Base-by-base conservation (phyloP, 495 filamentous ascomycete species). In the Ramalina peruviana region DNA sequence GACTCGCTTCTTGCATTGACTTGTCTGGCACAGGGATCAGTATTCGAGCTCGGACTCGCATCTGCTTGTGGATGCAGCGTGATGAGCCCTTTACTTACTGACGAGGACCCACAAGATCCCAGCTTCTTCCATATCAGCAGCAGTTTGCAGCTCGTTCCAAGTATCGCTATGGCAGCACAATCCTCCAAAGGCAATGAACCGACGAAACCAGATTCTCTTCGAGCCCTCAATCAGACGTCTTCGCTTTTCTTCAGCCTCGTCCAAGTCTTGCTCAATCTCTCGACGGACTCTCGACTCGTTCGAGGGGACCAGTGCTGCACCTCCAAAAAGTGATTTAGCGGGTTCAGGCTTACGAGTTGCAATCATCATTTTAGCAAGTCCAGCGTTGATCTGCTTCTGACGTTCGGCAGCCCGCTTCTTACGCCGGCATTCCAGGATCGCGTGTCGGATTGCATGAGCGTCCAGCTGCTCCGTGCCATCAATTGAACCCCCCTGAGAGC, bases 61-160 rank as follows among this genome's bases (percentile, higher is more conserved):
- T 21, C 16, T 33, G 15, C 12, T 19, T 21, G 6, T 9, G 16
- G 17, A 15, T 6, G 30, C 40, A 30, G 23, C 23, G 0, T 23
- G 7, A 7, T 33, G 12, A 13, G 30, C 5, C 9, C 12, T 25
- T 10, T 27, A 53, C 46, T 49, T 38, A 56, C 54, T 53, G 15
- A 46, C 50, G 7, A 56, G 39, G 5, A 56, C 50, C 50, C 46
- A 56, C 38, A 46, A 40, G 15, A 56, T 39, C 12, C 54, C 50
- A 6, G 16, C 27, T 33, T 56, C 54, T 38, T 56, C 54, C 50
- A 56, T 53, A 20, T 44, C 50, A 19, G 54, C 50, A 41, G 54
- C 54, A 42, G 49, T 47, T 30, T 56, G 46, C 12, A 56, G 23
- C 38, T 56, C 54, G 39, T 48, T 33, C 44, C 51, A 56, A 37